Conservation (phyloP, 805 yeast species). For the Ogataea neopini region DNA sequence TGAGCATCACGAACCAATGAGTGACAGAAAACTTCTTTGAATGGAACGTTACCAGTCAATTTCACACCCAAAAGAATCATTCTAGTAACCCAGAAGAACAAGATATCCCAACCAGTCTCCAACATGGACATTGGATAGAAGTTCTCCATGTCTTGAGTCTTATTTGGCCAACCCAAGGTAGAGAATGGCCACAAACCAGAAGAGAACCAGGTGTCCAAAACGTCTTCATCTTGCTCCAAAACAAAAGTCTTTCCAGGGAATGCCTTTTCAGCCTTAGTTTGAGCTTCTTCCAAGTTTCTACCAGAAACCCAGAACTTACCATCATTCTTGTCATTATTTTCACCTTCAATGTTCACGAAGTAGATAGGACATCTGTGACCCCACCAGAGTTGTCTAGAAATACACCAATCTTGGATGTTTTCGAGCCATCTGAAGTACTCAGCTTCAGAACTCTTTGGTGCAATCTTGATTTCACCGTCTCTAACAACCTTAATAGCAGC, state of each 20-base stretch:
- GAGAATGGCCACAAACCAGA: slow-evolving; percentile 98
- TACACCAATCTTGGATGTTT: slow-evolving; percentile 98
- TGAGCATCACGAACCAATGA: slow-evolving; percentile 98
- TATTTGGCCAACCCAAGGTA: slow-evolving; percentile 92
- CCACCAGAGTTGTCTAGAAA: slow-evolving; percentile 89
- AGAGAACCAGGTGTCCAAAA: slow-evolving; percentile 98
- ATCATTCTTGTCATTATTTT: slow-evolving; percentile 59
- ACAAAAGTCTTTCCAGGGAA: slow-evolving; percentile 72
- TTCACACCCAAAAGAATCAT: slow-evolving; percentile 92
- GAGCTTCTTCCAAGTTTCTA: slow-evolving; percentile 78
- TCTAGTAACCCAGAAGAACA: slow-evolving; percentile 98
- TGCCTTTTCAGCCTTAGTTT: slow-evolving; percentile 70
- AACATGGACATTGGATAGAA: slow-evolving; percentile 92
- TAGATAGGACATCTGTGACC: slow-evolving; percentile 98
- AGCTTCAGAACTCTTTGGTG: slow-evolving; percentile 86
- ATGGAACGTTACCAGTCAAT: slow-evolving; percentile 88
- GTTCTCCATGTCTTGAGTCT: slow-evolving; percentile 67
- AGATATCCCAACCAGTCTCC: slow-evolving; percentile 99
- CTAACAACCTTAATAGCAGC: slow-evolving; percentile 85
- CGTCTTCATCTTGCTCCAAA: slow-evolving; percentile 95
- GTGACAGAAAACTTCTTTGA: slow-evolving; percentile 96
- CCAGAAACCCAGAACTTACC: slow-evolving; percentile 91
- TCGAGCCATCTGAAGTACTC: slow-evolving; percentile 96
- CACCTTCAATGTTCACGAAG: slow-evolving; percentile 79
- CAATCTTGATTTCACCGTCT: slow-evolving; percentile 74